Base-by-base conservation (phyloP, 169 alveolate species). In the Toxoplasma gondii region DNA sequence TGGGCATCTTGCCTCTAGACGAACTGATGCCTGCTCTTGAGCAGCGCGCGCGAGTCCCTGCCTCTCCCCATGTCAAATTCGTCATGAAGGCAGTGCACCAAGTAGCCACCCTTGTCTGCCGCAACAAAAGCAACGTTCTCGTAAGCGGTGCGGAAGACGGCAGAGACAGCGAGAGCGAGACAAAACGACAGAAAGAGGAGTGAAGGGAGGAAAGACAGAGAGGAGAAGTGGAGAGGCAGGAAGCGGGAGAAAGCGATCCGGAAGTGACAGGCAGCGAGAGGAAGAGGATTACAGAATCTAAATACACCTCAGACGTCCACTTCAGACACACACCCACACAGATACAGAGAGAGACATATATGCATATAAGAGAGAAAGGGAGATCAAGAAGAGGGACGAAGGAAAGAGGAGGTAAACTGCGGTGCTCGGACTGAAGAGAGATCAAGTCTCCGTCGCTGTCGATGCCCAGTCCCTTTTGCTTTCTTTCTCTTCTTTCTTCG, bases 1-100 rank as follows among this genome's bases (percentile, higher is more conserved):
- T n/a, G 36, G 94, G 94, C 36, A 45, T 91, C 67, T 19, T 91
- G 84, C 69, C 94, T 24, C 91, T 91, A 16, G 91, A 80, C n/a
- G 70, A 67, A 53, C 91, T 80, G 34, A 43, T 80, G 91, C 94
- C 54, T 49, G 80, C 31, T 54, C 94, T 91, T 43, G 82, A 80
- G 84, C 74, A 74, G 84, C 90, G 84, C 81, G 82, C 84, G 84
- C 58, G 69, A 38, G 58, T 91, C 43, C 86, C 93, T 4, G 94
- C 94, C 16, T 91, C 94, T 17, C 91, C 86, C 2, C 94, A 84
- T 27, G 69, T 91, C 53, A 78, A 88, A 7, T 31, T 91, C 10
- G 69, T 81, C 44, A 34, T 91, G 86, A 74, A 54, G 49, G 92
- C 74, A 0, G 86, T 93, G 78, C 44, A 91, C 70, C 69, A 82